Conservation (phyloP, 2,329 filamentous ascomycete species). For the Fusarium albidum region DNA sequence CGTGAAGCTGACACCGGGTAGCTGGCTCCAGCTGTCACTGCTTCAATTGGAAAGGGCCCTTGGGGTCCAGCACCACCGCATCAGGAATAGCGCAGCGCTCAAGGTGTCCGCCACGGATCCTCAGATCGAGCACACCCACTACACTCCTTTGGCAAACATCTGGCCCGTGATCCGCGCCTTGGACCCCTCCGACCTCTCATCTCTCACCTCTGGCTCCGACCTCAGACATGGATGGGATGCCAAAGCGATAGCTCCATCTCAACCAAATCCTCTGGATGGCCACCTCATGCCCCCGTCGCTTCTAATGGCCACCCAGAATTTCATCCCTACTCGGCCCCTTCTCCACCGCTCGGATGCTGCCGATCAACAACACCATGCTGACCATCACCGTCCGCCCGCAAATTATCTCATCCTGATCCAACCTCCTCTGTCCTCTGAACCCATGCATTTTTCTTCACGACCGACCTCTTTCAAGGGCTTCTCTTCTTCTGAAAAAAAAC, state of each 20-base stretch:
- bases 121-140: constrained; percentile 4
- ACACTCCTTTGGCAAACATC: constrained; percentile 8
- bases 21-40: too few species aligned
- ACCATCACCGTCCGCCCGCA: constrained; percentile 12
- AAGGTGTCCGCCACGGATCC: not conserved
- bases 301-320: constrained; percentile 17
- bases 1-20: not conserved
- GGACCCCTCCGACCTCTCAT: constrained; percentile 1
- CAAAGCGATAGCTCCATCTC: constrained; percentile 5
- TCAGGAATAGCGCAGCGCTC: not conserved
- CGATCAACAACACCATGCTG: constrained; percentile 33
- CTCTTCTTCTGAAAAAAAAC: not conserved
- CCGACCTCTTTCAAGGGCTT: constrained; percentile 22
- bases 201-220: too few species aligned
- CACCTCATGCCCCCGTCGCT: constrained; percentile 16
- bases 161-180: constrained; percentile 20
- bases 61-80: not conserved
- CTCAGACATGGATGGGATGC: not conserved
- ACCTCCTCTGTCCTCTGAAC: constrained; percentile 8
- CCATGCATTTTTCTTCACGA: constrained; percentile 8
- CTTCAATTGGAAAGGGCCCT: not conserved
- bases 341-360: constrained; percentile 33
- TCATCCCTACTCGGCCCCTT: not conserved
- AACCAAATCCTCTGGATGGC: constrained; percentile 5
- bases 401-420: constrained; percentile 13